Percentiles rank a stretch among this genome's conserved stretches.
Conservation (phyloP, 441 rosid species). For the Omphalea diandra region DNA sequence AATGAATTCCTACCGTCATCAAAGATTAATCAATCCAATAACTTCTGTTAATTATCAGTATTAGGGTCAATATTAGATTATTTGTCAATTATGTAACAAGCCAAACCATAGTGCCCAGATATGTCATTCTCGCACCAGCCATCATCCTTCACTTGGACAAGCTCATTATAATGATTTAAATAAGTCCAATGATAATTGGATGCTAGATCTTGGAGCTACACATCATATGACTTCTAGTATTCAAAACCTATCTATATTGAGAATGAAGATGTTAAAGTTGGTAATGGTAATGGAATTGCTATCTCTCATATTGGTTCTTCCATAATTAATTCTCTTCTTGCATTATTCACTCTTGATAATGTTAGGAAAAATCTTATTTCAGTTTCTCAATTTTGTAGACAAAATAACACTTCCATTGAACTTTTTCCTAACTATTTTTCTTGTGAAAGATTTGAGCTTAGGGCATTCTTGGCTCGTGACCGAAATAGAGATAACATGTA, state of each 20-base stretch:
- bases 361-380: not conserved
- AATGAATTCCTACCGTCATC: too few relatives aligned
- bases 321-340: not conserved
- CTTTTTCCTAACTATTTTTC: constrained; percentile 11
- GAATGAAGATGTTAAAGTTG: not conserved
- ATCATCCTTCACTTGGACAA: not conserved
- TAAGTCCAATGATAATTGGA: not conserved
- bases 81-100: constrained; percentile 2
- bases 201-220: not conserved
- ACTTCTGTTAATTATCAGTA: too few relatives aligned
- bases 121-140: not conserved
- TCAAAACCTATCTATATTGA: not conserved
- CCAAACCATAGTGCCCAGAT: not conserved
- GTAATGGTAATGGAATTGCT: not conserved
- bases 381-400: not conserved
- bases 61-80: not conserved
- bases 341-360: not conserved
- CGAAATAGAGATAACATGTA: not conserved
- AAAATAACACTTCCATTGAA: constrained; percentile 7
- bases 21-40: too few relatives aligned
- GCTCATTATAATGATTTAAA: not conserved
- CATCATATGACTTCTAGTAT: not conserved
- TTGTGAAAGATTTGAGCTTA: constrained; percentile 10
- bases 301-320: not conserved
- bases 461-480: constrained; percentile 1